Conservation (phyloP, 2,329 filamentous ascomycete genomes). For the Tolypocladium ovalisporum region DNA sequence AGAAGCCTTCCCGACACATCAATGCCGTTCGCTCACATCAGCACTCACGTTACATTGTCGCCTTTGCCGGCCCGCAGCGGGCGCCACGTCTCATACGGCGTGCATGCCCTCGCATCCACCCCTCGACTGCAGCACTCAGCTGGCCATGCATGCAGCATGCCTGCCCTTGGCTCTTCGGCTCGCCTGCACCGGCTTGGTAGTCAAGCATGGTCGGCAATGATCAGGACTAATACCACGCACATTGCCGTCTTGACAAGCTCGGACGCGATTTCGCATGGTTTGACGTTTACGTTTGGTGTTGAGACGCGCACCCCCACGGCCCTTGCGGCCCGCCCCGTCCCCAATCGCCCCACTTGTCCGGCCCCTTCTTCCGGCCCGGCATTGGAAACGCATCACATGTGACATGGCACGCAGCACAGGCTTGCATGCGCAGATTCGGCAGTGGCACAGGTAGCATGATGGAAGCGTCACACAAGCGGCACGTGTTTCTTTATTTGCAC, state of each 20-base stretch:
- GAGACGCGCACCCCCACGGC: neutral
- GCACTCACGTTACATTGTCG: neutral
- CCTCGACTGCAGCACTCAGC: neutral
- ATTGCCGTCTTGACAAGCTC: no score
- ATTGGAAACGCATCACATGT: neutral
- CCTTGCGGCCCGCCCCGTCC: neutral
- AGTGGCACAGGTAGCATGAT: neutral
- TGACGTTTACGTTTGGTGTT: no score
- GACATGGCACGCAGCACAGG: neutral
- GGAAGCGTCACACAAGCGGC: neutral
- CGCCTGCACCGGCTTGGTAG: neutral
- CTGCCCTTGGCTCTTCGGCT: neutral
- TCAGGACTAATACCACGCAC: no score
- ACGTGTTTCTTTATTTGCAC: neutral
- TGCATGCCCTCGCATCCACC: neutral
- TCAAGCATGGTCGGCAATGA: neutral
- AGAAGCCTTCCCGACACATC: neutral
- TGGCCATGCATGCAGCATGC: neutral
- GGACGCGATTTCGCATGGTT: no score
- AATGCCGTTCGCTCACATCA: neutral
- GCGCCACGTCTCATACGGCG: neutral
- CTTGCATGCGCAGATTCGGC: neutral
- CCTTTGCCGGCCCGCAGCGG: neutral
- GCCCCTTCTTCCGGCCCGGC: neutral
- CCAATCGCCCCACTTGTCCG: neutral